These are phyloP conservation scores for Nyctanthes arbortristis DNA, from an alignment of 257 asterid species.

Conservation along the genomic window DNA sequence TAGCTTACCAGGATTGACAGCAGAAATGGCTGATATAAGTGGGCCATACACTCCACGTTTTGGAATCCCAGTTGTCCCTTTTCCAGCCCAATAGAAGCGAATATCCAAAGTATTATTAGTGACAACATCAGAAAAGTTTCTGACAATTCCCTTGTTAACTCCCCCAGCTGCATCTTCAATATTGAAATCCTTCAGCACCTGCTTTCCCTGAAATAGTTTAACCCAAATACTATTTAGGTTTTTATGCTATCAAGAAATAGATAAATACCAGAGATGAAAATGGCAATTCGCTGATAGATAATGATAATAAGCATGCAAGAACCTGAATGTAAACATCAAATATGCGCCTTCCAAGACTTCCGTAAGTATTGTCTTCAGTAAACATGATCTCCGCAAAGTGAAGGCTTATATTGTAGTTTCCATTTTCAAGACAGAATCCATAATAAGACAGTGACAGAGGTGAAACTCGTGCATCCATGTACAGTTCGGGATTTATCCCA, in stretches of 20 bases:
- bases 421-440: conserved; percentile 57
- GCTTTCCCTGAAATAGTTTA: conserved; percentile 47
- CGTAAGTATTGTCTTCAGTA: conserved; percentile 39
- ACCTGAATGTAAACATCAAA: conserved; percentile 85
- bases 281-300: not conserved
- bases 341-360: too few species aligned
- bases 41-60: conserved; percentile 80
- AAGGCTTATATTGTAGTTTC: conserved; percentile 62
- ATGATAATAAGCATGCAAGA: not conserved
- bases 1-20: conserved; percentile 51
- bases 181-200: conserved; percentile 68
- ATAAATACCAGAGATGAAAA: not conserved
- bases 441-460: conserved; percentile 54
- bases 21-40: conserved; percentile 86
- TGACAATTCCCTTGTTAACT: conserved; percentile 46
- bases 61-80: conserved; percentile 76
- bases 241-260: too few species aligned
- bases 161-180: conserved; percentile 79
- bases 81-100: too few species aligned
- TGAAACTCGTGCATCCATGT: conserved; percentile 45
- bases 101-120: too few species aligned
- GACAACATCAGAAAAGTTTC: conserved; percentile 50
- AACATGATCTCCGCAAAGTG: conserved; percentile 78
- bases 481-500: conserved; percentile 38
- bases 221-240: not conserved